A percentile compares a stretch with the other conserved stretches of the same genome.
These are phyloP conservation scores for Pseudocercospora musae DNA, from an alignment of 2,329 filamentous ascomycete species.

Conservation along the genomic window DNA sequence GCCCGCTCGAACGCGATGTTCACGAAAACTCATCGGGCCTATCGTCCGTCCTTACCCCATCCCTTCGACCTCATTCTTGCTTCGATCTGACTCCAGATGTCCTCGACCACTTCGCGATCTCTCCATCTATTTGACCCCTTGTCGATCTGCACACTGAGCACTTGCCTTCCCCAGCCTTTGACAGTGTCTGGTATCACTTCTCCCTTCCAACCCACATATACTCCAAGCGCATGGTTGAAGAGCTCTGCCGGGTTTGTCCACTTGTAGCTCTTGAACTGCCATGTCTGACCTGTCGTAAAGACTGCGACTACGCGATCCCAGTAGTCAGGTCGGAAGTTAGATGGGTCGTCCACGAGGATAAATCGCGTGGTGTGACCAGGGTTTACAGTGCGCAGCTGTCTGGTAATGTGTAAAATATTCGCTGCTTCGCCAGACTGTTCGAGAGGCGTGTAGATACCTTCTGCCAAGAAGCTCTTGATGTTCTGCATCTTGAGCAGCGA, in stretches of 20 bases:
- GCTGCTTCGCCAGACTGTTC: conserved; percentile 57
- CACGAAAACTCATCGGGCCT: background rate
- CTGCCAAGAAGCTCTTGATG: conserved; percentile 88
- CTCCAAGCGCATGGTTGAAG: conserved; percentile 80
- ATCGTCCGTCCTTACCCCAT: conserved; percentile 66
- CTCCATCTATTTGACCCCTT: conserved; percentile 67
- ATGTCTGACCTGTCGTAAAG: conserved; percentile 94
- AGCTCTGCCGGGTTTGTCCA: conserved; percentile 86
- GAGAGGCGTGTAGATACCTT: conserved; percentile 74
- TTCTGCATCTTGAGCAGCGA: conserved; percentile 94
- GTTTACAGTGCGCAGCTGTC: conserved; percentile 68
- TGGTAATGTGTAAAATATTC: conserved; percentile 82
- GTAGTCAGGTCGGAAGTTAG: conserved; percentile 97
- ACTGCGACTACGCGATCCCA: conserved; percentile 94
- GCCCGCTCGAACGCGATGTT: conserved; percentile 22
- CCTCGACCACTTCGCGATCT: conserved; percentile 88
- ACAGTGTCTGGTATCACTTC: conserved; percentile 76
- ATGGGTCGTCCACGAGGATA: conserved; percentile 88
- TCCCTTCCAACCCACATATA: conserved; percentile 89
- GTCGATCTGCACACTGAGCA: conserved; percentile 76
- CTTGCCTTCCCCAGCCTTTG: conserved; percentile 79
- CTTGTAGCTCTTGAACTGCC: conserved; percentile 99
- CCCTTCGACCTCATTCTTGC: conserved; percentile 79
- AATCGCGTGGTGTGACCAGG: conserved; percentile 76
- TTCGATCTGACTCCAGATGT: conserved; percentile 88